Conservation (phyloP, 805 yeast species). For the Saturnispora hagleri region DNA sequence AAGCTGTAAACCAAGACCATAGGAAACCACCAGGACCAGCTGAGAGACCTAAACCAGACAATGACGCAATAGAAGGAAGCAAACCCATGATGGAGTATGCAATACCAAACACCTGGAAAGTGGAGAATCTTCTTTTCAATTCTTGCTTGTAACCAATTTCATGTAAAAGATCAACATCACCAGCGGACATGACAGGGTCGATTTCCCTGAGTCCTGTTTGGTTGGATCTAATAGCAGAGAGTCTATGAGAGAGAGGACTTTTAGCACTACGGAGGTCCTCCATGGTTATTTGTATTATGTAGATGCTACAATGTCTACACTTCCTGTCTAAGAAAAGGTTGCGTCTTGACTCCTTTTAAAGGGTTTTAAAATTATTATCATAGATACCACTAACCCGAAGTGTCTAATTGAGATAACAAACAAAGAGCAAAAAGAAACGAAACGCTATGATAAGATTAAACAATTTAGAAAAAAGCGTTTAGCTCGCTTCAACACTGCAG, state of each 20-base stretch:
- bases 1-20: constrained; percentile 53
- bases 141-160: constrained; percentile 62
- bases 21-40: constrained; percentile 53
- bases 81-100: constrained; percentile 58
- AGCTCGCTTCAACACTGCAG: not conserved
- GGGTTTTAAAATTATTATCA: not conserved
- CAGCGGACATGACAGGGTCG: constrained; percentile 20
- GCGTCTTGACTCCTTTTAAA: not conserved
- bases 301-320: not conserved
- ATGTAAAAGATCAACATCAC: constrained; percentile 32
- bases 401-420: not conserved
- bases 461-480: not conserved
- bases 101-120: constrained; percentile 50
- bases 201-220: constrained; percentile 23
- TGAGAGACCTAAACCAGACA: constrained; percentile 49
- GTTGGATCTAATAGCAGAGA: constrained; percentile 16
- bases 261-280: constrained; percentile 6
- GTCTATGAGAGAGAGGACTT: constrained; percentile 13
- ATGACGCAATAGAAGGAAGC: constrained; percentile 59
- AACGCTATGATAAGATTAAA: not conserved
- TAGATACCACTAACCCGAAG: not conserved
- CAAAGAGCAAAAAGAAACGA: not conserved
- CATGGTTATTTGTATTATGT: not conserved
- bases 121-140: constrained; percentile 50
- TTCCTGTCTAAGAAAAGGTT: not conserved